Percentiles rank a stretch among this genome's conserved stretches.
Evolutionary conservation across 2,329 filamentous ascomycete species (phyloP).

Genomic region (Calonectria naviculata): DNA sequence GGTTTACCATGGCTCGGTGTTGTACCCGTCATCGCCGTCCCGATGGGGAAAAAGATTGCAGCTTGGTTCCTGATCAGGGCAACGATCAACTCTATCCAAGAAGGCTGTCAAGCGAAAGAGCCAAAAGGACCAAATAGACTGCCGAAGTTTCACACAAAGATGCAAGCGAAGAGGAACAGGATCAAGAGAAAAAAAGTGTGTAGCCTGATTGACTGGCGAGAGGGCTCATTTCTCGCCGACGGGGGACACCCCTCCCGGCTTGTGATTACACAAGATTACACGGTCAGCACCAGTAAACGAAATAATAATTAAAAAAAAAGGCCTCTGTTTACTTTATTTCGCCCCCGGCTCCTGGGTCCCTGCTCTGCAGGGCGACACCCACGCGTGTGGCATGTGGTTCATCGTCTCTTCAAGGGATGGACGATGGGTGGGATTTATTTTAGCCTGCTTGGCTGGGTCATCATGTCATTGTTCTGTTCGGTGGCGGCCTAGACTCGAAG

Average conservation of each 20-base stretch:
- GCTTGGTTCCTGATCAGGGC: not conserved
- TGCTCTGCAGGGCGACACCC: constrained; percentile 13
- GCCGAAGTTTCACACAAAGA: not conserved
- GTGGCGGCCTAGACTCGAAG: not conserved
- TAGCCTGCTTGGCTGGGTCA: not conserved
- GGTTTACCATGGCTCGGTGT: not conserved
- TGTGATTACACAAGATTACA: constrained; percentile 7
- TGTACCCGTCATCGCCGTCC: not conserved
- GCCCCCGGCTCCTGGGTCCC: not conserved
- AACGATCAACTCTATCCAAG: not conserved
- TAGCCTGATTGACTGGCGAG: not conserved
- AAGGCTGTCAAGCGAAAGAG: not conserved
- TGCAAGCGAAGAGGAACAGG: constrained; percentile 12
- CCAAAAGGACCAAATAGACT: not conserved
- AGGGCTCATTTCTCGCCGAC: constrained; percentile 11
- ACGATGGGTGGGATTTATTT: not conserved
- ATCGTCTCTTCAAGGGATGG: not conserved
- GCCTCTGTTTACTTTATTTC: constrained; percentile 9
- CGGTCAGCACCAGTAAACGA: not conserved
- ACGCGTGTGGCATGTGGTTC: constrained; percentile 16
- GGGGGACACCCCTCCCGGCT: constrained; percentile 2
- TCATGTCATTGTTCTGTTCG: not conserved
- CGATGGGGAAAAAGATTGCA: not conserved
- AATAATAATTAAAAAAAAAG: not conserved
- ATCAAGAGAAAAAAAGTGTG: no score